Evolutionary conservation across 345 rosid species (phyloP), one percentile per base, ranked within the genome.

Genomic region (Stellera chamaejasme): DNA sequence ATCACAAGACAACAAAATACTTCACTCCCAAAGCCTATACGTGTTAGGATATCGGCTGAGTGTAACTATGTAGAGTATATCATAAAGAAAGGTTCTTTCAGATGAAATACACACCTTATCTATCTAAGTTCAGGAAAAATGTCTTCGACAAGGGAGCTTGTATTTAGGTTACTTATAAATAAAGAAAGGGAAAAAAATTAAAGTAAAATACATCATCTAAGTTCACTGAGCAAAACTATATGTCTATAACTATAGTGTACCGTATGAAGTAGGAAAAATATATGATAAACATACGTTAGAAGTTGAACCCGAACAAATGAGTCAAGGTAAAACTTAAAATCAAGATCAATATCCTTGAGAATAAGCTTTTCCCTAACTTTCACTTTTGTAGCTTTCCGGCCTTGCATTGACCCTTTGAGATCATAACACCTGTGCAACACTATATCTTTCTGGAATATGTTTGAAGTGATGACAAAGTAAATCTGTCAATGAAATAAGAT

Each of bases 321-420:
- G 23, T 77, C 79, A 2, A 82, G 53, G 54, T 76, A 77, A 74
- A 80, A 82, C 57, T 62, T 43, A 65, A 78, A 82, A 59, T 75
- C 79, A 36, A 82, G 75, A 61, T 76, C 86, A 5, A 52, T 45
- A 27, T 82, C 87, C 65, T 82, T 80, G 25, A 65, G 58, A 3
- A 80, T 60, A 14, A 64, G 68, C 50, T 74, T 77, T 41, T 76
- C 86, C 42, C 72, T 69, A 10, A 69, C 56, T 69, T 61, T 70
- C 45, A 54, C 41, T 52, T 62, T 80, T 50, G 60, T 72, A 4
- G 26, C 46, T 16, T 55, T 70, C 19, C 88, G 68, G 13, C 93
- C 86, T 73, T 68, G 71, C 10, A 66, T 65, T 14, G 84, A 82
- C 46, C 84, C 88, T 69, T 80, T 80, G 3, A 85, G 84, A 67